Percentiles rank a stretch among this genome's conserved stretches.
Conservation (phyloP, 805 yeast species). For the Yamadazyma phyllophila region DNA sequence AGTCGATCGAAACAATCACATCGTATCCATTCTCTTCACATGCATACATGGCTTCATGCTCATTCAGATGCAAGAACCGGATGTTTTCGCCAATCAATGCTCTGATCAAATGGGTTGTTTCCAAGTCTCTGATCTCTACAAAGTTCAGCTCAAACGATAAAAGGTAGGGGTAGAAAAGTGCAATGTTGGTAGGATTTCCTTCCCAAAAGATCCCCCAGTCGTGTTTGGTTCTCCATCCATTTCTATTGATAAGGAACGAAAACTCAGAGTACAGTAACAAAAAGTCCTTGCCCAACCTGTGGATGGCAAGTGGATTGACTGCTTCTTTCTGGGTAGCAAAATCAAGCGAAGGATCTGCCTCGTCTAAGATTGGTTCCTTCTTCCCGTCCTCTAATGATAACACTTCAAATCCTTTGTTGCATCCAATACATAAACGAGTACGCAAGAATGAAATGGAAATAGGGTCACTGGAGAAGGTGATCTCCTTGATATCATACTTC, state of each 20-base stretch:
- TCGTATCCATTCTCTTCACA: conserved; percentile 91
- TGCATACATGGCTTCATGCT: conserved; percentile 90
- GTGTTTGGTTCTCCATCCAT: conserved; percentile 94
- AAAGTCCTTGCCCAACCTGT: conserved; percentile 85
- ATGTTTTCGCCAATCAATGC: conserved; percentile 93
- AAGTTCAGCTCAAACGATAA: conserved; percentile 87
- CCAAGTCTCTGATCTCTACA: conserved; percentile 90
- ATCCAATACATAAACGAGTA: conserved; percentile 88
- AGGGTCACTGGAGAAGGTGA: conserved; percentile 83
- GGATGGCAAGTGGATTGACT: conserved; percentile 86
- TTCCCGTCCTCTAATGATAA: conserved; percentile 80
- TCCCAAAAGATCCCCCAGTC: conserved; percentile 97
- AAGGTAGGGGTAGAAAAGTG: conserved; percentile 90
- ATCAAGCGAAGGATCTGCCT: conserved; percentile 97
- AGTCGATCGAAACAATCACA: conserved; percentile 87
- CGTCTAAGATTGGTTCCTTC: conserved; percentile 88
- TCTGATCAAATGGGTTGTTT: conserved; percentile 77
- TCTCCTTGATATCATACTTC: conserved; percentile 68
- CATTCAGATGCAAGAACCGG: conserved; percentile 80
- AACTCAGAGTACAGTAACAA: conserved; percentile 87
- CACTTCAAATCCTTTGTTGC: conserved; percentile 94
- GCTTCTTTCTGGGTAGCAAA: conserved; percentile 80
- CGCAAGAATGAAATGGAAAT: conserved; percentile 87
- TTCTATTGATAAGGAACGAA: conserved; percentile 89
- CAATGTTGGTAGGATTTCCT: conserved; percentile 89